Evolutionary conservation across 169 alveolate species (phyloP), one percentile per base, ranked within the genome.

Genomic region (Eimeria falciformis): DNA sequence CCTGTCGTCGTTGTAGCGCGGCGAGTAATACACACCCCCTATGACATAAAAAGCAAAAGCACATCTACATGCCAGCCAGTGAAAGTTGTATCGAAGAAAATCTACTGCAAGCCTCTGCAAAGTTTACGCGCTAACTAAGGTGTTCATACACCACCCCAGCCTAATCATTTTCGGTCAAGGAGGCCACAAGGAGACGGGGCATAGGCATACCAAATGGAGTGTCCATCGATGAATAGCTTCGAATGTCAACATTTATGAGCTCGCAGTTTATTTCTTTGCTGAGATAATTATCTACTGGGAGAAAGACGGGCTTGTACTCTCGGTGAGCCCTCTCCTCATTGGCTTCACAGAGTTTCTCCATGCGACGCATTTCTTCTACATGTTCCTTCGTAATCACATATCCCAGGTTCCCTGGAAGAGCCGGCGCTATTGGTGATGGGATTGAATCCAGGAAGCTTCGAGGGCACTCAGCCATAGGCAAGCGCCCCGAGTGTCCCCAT

Each of bases 1-100:
- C 71, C 96, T 94, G 93, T 96, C 95, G 91, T 96, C 98, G 65
- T 94, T 91, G 84, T 95, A 96, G 56, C 97, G 89, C 5, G 98
- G 97, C 33, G 98, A 96, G 91, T 96, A 96, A 90, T 96, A 96
- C 14, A 96, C 98, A 45, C 96, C 97, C 29, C 98, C 98, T 90
- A 69, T 21, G 75, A 46, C 53, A 23, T 1, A 27, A 25, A 11
- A 40, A 55, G 40, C 23, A 21, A 43, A 11, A 56, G 43, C 17
- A 7, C 5, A 84, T n/a, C 45, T 11, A 11, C 1, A 23, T 1
- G 11, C 33, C 17, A 62, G 11, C 18, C 7, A 7, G 33, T 21
- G 21, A 65, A 56, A 9, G 9, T 25, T 50, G 5, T 6, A 6
- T 25, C 71, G 17, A 45, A 68, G 18, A 3, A n/a, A 21, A n/a